Base-by-base conservation (phyloP, 441 rosid genomes). In the Capsella rubella region DNA sequence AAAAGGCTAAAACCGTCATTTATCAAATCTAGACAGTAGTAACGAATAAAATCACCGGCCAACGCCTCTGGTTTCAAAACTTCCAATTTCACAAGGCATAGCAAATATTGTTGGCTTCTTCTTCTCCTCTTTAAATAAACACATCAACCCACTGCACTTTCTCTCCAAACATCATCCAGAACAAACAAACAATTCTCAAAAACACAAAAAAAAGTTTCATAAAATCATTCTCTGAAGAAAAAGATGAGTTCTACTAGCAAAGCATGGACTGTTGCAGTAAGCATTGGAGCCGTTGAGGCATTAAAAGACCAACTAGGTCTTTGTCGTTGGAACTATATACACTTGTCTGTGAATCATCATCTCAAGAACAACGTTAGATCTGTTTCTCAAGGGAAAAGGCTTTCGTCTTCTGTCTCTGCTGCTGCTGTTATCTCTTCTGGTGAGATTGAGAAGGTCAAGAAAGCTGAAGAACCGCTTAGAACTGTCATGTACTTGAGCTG, bases 401-500 rank as follows among this genome's bases (percentile, higher is more conserved):
- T 81, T 12, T 81, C 82, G 54, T 81, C 87, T 0, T 69, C 81
- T 67, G 67, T 55, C 28, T 32, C 18, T 16, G 18, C 77, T 43
- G 65, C 64, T 1, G 74, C 82, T 1, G 46, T 74, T 14, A 83
- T 74, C 56, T 84, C 88, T 0, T 73, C 74, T 6, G 75, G 57
- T 32, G 77, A 75, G 53, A 67, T 15, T 43, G 86, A 81, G 51
- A 83, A 76, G 76, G 49, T 64, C 1, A 84, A 79, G 73, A 80
- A 78, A 58, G 82, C 86, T 1, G 95, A 91, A 79, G 95, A 91
- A 76, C 85, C 93, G 8, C 79, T 91, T 0, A 79, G 95, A 73
- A 91, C 89, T 0, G 84, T 89, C 67, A 89, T 91, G 95, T 91
- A 76, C 67, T 80, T 89, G 81, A 89, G 95, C 18, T 16, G 18